A percentile compares a stretch with the other conserved stretches of the same genome.
Conservation (phyloP, 805 yeast genomes). For the Zygoascus ofunaensis region DNA sequence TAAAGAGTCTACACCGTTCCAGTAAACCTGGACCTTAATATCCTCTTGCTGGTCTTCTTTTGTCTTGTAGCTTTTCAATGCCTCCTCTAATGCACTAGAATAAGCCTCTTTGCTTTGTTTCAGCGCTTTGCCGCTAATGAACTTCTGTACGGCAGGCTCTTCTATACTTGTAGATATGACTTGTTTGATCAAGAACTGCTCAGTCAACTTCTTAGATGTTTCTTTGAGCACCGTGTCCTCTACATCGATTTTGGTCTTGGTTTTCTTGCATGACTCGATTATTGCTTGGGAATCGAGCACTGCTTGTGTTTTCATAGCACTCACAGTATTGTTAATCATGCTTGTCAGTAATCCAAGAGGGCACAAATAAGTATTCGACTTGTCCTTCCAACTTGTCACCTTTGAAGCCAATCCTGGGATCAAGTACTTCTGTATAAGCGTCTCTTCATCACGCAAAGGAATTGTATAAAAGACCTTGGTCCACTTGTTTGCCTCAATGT, state of each 20-base stretch:
- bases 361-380: slow-evolving; percentile 1
- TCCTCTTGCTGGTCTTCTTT: slow-evolving; percentile 2
- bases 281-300: background rate
- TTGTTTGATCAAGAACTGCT: background rate
- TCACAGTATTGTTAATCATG: background rate
- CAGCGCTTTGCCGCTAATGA: background rate
- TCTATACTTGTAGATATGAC: background rate
- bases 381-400: background rate
- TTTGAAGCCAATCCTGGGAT: slow-evolving; percentile 2
- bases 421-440: slow-evolving; percentile 1
- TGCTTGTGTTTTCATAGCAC: background rate
- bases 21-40: slow-evolving; percentile 17
- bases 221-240: background rate
- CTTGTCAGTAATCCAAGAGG: background rate
- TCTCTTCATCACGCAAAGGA: slow-evolving; percentile 1
- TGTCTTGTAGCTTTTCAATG: slow-evolving; percentile 7
- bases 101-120: background rate
- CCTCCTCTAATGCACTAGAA: background rate
- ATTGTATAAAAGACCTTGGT: slow-evolving; percentile 4
- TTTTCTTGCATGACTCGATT: background rate
- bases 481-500: slow-evolving; percentile 6
- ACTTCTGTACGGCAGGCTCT: background rate
- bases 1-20: slow-evolving; percentile 16
- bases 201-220: background rate
- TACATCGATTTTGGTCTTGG: background rate